Evolutionary conservation across 1,284 basidiomycete genomes (phyloP), one percentile per base, ranked within the genome.

Genomic region (Pascua sp.): DNA sequence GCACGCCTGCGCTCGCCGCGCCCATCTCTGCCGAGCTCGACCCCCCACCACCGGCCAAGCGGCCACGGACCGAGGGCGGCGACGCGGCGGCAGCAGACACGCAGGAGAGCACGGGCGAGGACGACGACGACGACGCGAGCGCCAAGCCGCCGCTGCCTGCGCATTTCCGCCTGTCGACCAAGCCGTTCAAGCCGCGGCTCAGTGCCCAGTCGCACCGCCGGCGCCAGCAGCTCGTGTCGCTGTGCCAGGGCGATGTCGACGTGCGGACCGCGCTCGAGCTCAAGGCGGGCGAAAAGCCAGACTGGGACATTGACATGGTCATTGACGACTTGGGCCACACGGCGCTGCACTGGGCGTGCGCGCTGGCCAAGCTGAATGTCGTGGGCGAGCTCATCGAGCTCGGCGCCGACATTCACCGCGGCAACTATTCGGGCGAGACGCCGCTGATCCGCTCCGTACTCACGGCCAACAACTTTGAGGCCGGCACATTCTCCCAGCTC

Each of bases 281-380:
- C 8, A 49, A 51, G 3, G 16, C 63, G 16, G 56, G 37, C 16
- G 60, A 67, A 15, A 47, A 52, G 42, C 47, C 59, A 1, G 69
- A 69, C 15, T 71, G 86, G 49, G 90, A 92, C 61, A 79, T 89
- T 49, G 89, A 97, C 72, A 82, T 84, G 16, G 82, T 93, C 45
- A 84, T 97, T 42, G 96, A 99, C 69, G 91, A 97, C 63, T 88
- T 94, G 69, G 91, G 92, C 0, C 95, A 99, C 75, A 93, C 92
- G 0, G 88, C 95, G 8, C 81, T 99, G 36, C 96, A 99, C 74
- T 85, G 97, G 71, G 94, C 96, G 1, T 87, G 91, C 8, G 90
- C 92, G 41, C 81, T 98, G 45, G 91, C 87, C 2, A 84, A 89
- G 24, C 80, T 85, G 55, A 77, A 81, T 15, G 84, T 84, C 24